Base-by-base conservation (phyloP, 2,329 filamentous ascomycete genomes). In the Pseudocercospora pini-densiflorae region DNA sequence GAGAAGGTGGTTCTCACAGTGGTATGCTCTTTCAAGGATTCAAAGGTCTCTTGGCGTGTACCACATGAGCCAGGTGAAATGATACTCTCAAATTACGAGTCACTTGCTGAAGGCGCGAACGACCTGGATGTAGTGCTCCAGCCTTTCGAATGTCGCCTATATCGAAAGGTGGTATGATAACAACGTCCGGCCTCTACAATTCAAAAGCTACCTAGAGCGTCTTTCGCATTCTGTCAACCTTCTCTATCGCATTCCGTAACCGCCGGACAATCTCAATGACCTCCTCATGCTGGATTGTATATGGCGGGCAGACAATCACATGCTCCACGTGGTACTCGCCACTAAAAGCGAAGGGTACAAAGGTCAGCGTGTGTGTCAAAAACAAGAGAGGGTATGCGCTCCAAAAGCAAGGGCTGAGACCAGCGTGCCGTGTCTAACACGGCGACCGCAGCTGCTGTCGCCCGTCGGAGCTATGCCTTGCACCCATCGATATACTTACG, bases 231-330 rank as follows among this genome's bases (percentile, higher is more conserved):
- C 29, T 31, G 27, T 31, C 51, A 29, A 55, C 29, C 5, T 14
- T 12, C 21, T 54, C 5, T 19, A 54, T 54, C 49, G 49, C 49
- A 12, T 14, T 23, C 24, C 23, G 16, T 23, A 54, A 19, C 6
- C 49, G 16, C 49, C 49, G 16, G 21, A 36, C 53, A 23, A 36
- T 31, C 14, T 57, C 23, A 9, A 14, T 23, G 21, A 36, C 31
- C 53, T 57, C 53, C 12, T 55, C 45, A 10, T n/a, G 14, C n/a
- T 10, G 49, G 21, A 64, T 45, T 23, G 43, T 54, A 54, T 60
- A 64, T 27, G 62, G 24, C 21, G 62, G 62, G 5, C 36, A 31
- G 10, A 64, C 14, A 10, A 64, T 40, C 14, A 64, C 16, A 54
- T 64, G 62, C 5, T 64, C 62, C 1, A 19, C 62, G 12, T 24